Base-by-base conservation (phyloP, 1,139 yeast genomes). In the Zygotorulaspora mrakii region DNA sequence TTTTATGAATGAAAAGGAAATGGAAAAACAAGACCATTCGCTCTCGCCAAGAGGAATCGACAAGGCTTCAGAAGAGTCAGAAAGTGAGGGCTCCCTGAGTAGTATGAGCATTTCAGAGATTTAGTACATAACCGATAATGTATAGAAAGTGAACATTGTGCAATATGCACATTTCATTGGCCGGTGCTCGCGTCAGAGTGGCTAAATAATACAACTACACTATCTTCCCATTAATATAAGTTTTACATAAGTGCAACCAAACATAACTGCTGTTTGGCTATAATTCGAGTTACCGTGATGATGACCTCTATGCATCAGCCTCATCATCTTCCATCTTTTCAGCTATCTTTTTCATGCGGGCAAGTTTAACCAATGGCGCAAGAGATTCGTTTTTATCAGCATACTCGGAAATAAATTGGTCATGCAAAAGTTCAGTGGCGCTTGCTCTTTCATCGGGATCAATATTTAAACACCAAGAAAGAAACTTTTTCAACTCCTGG, bases 311-410 rank as follows among this genome's bases (percentile, higher is more conserved):
- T 10, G 43, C 43, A 27, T 40, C 40, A 9, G 43, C 42, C 12
- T 53, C 54, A 22, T 57, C 66, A 20, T 66, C 68, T 16, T 71
- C 76, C 42, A 65, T 63, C 40, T 58, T 64, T 47, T 78, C 84
- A 17, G 70, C 70, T 12, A 72, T 62, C 59, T 85, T 87, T 55
- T 89, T 91, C 75, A 80, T 72, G 39, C 95, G 69, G 0, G 97
- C 96, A 13, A 88, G 76, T 62, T 79, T 82, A 18, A 91, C 97
- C 61, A 91, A 69, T 6, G 97, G 97, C 8, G 95, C 82, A 52
- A 91, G 72, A n/a, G 84, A 71, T 14, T 71, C 58, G 31, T 82
- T 84, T 26, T 78, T 79, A 52, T 85, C 95, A 9, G 94, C 86
- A 41, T 75, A 75, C 20, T 68, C 61, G 5, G 53, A 40, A 40